Conservation (phyloP, 805 yeast species). For the Kodamaea nitidulidarum region DNA sequence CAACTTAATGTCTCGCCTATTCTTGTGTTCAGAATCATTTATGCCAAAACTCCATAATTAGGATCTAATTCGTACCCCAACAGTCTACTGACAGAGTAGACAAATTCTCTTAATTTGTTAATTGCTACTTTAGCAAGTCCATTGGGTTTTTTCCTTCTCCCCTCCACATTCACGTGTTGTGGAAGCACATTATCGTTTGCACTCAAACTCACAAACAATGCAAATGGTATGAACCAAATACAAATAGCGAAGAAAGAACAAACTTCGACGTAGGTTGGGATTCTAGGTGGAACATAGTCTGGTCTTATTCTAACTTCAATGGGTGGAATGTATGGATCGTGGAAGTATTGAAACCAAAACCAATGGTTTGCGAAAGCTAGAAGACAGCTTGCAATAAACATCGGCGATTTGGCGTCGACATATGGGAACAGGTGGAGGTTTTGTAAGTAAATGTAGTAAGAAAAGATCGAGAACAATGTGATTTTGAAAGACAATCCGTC, state of each 20-base stretch:
- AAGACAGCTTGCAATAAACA: slow-evolving; percentile 65
- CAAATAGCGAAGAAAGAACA: slow-evolving; percentile 94
- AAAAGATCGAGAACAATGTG: slow-evolving; percentile 60
- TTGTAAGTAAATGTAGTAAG: slow-evolving; percentile 71
- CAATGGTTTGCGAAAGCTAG: slow-evolving; percentile 79
- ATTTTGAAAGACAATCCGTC: slow-evolving; percentile 78
- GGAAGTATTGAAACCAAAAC: slow-evolving; percentile 85
- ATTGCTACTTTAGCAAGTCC: slow-evolving; percentile 70
- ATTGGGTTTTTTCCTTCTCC: slow-evolving; percentile 28
- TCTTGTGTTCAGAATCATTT: slow-evolving; percentile 5
- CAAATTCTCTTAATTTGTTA: slow-evolving; percentile 44
- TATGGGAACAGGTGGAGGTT: slow-evolving; percentile 81
- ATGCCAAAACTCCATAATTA: slow-evolving; percentile 45
- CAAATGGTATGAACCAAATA: slow-evolving; percentile 92
- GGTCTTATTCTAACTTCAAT: slow-evolving; percentile 55
- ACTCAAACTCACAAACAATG: slow-evolving; percentile 84
- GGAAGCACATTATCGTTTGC: slow-evolving; percentile 91
- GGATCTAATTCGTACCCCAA: slow-evolving; percentile 61
- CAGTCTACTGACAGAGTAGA: slow-evolving; percentile 45
- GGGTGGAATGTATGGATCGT: slow-evolving; percentile 68
- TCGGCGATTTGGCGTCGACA: slow-evolving; percentile 67
- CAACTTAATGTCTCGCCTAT: neutral
- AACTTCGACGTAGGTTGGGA: slow-evolving; percentile 82
- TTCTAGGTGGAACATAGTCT: slow-evolving; percentile 56
- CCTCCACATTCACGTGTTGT: slow-evolving; percentile 30